These are phyloP conservation scores for Huiozyma sinensis DNA, from an alignment of 805 yeast genomes.

Conservation along the genomic window DNA sequence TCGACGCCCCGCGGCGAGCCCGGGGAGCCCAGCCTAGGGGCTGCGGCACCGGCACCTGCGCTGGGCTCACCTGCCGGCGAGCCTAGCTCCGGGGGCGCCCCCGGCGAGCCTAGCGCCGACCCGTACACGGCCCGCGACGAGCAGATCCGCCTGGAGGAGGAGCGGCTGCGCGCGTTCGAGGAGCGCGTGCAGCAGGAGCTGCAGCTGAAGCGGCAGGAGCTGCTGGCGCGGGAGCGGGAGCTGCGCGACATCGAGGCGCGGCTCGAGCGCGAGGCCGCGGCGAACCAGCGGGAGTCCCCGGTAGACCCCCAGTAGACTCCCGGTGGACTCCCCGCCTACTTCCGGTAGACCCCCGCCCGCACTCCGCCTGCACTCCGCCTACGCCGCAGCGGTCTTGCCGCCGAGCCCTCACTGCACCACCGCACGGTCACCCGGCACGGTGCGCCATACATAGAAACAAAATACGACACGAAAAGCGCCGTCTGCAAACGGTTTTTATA, in stretches of 20 bases:
- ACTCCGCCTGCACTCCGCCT: too few relatives aligned
- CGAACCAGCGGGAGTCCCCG: constrained; percentile 8
- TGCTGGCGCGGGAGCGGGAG: constrained; percentile 76
- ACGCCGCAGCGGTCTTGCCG: too few relatives aligned
- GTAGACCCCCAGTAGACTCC: too few relatives aligned
- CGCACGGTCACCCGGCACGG: too few relatives aligned
- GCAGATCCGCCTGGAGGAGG: constrained; percentile 82
- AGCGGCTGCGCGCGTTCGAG: constrained; percentile 75
- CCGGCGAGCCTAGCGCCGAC: constrained; percentile 20
- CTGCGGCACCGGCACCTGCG: too few relatives aligned
- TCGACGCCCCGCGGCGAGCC: background rate
- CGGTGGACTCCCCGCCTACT: too few relatives aligned
- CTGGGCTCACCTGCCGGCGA: background rate
- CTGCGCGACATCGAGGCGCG: constrained; percentile 70
- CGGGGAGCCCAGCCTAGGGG: background rate
- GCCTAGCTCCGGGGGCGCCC: background rate
- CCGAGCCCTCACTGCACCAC: too few relatives aligned
- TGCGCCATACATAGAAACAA: too few relatives aligned
- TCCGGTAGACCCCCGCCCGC: too few relatives aligned
- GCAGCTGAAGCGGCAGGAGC: constrained; percentile 68
- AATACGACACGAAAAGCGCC: too few relatives aligned
- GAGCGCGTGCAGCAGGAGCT: constrained; percentile 83
- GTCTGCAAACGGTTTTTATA: too few relatives aligned
- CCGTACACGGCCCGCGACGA: constrained; percentile 66
- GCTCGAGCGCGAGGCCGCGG: constrained; percentile 44